A percentile compares a stretch with the other conserved stretches of the same genome.
phyloP scores from a whole-genome alignment of 768 basidiomycete genomes.

The Phaffia australis region DNA sequence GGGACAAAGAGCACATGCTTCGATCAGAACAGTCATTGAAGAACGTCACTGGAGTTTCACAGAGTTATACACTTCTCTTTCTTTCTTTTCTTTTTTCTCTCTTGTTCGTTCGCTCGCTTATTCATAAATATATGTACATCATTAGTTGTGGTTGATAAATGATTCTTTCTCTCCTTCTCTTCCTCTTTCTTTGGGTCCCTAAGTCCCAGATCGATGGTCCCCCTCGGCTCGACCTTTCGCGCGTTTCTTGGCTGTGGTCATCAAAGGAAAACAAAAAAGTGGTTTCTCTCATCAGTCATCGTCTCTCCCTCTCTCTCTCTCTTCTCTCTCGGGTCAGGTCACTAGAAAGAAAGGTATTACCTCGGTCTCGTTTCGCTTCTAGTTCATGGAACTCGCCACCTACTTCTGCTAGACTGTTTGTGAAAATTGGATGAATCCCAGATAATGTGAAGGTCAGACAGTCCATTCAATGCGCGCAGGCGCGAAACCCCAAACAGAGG shows the following conservation, averaged over 20 bases:
- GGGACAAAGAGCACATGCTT: no score
- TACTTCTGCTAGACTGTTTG: slow-evolving; percentile 56
- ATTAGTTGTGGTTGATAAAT: background rate
- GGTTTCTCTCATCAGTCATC: background rate
- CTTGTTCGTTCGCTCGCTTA: slow-evolving; percentile 34
- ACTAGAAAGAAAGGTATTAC: background rate
- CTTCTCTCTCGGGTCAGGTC: background rate
- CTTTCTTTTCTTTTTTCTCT: slow-evolving; percentile 49
- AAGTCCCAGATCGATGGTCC: background rate
- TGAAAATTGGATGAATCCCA: background rate
- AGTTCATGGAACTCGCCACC: slow-evolving; percentile 98
- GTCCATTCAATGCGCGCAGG: background rate
- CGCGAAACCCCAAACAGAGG: background rate
- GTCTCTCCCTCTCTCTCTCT: no score
- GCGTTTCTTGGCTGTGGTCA: slow-evolving; percentile 15
- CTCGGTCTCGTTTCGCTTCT: slow-evolving; percentile 81
- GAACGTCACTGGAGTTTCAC: no score
- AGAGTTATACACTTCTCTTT: no score
- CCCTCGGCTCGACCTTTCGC: slow-evolving; percentile 15
- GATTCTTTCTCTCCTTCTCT: background rate
- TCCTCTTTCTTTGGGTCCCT: background rate
- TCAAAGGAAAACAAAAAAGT: background rate
- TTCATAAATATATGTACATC: slow-evolving; percentile 14
- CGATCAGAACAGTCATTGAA: no score
- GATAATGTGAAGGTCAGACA: background rate